Evolutionary conservation across 148 eudicot genomes (phyloP).

Genomic region (Rhododendron griersonianum): DNA sequence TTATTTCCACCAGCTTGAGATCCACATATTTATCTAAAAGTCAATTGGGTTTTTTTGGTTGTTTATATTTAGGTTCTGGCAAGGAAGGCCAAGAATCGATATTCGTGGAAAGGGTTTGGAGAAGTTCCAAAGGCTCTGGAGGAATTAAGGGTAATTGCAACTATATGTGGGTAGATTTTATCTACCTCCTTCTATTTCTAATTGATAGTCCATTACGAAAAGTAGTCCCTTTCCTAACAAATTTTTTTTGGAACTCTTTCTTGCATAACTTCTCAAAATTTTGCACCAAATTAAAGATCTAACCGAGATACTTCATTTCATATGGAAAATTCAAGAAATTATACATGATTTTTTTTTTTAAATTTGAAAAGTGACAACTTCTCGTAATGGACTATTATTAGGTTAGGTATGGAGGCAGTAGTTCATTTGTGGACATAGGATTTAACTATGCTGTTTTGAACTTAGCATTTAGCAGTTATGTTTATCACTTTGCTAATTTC

Average conservation of each 20-base stretch:
- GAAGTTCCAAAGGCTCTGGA: slow-evolving; percentile 69
- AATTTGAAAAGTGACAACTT: background rate
- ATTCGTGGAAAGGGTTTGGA: slow-evolving; percentile 84
- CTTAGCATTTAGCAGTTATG: background rate
- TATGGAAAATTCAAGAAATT: background rate
- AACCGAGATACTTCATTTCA: background rate
- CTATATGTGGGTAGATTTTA: background rate
- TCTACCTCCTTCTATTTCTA: background rate
- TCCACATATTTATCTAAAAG: background rate
- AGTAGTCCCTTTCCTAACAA: background rate
- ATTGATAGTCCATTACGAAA: background rate
- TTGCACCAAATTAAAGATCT: background rate
- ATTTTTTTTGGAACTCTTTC: background rate
- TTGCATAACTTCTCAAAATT: background rate
- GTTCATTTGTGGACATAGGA: background rate
- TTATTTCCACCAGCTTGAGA: background rate
- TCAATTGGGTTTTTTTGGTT: background rate
- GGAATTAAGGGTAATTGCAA: slow-evolving; percentile 49
- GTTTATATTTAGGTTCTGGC: slow-evolving; percentile 48
- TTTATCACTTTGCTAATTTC: background rate
- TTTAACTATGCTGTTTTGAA: background rate
- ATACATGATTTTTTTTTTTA: background rate
- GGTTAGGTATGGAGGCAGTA: background rate
- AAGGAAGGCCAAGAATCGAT: slow-evolving; percentile 76
- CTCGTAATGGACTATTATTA: background rate